Percentiles rank a stretch among this genome's conserved stretches.
Conservation (phyloP, 768 basidiomycete genomes). For the Boletus reticuloceps region DNA sequence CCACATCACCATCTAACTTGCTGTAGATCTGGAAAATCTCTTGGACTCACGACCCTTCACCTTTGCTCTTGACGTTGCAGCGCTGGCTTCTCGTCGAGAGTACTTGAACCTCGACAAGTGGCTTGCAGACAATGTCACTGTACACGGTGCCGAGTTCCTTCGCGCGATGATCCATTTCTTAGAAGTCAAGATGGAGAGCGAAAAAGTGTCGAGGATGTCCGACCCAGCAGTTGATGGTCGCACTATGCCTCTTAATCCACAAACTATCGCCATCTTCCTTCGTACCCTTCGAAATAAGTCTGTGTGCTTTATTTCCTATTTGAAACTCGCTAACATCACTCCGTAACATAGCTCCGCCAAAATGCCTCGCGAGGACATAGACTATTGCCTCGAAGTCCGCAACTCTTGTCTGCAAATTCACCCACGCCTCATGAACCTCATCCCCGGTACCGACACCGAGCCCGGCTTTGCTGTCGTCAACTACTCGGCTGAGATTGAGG, state of each 20-base stretch:
- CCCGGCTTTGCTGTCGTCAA: slow-evolving; percentile 88
- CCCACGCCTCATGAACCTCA: slow-evolving; percentile 92
- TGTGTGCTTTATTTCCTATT: slow-evolving; percentile 24
- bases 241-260: slow-evolving; percentile 85
- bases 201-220: slow-evolving; percentile 71
- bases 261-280: slow-evolving; percentile 89
- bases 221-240: slow-evolving; percentile 75
- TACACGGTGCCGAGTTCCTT: slow-evolving; percentile 83
- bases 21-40: slow-evolving; percentile 86
- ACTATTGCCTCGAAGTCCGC: slow-evolving; percentile 87
- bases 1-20: slow-evolving; percentile 2
- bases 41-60: slow-evolving; percentile 86
- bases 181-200: slow-evolving; percentile 90
- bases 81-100: slow-evolving; percentile 88
- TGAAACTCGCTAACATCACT: slow-evolving; percentile 1
- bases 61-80: slow-evolving; percentile 92
- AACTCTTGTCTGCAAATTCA: slow-evolving; percentile 93
- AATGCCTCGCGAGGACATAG: slow-evolving; percentile 76
- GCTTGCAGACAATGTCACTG: slow-evolving; percentile 83
- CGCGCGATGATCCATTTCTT: slow-evolving; percentile 86
- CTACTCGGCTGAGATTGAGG: slow-evolving; percentile 86
- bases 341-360: slow-evolving; percentile 54
- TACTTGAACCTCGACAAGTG: slow-evolving; percentile 96
- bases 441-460: slow-evolving; percentile 82
- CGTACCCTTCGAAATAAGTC: slow-evolving; percentile 84